Base-by-base conservation (phyloP, 805 yeast species). In the Candida nemodendra region DNA sequence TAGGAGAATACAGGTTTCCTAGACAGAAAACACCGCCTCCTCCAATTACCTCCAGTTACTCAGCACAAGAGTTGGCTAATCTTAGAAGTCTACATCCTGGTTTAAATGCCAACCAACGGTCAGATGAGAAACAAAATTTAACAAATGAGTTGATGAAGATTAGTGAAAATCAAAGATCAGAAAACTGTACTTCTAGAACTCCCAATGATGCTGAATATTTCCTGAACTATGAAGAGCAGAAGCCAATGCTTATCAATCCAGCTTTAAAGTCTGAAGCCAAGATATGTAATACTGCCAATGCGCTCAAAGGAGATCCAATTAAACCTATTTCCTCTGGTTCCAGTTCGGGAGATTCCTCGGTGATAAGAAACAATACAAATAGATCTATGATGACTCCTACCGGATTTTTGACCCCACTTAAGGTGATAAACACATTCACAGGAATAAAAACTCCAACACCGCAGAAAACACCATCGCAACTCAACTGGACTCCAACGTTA, bases 1-100 rank as follows among this genome's bases (percentile, higher is more conserved):
- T 78, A 4, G 66, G 60, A n/a, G 57, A 69, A 3, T 80, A 76
- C 58, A 79, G 73, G 54, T 80, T 80, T 48, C 86, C 85, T 1
- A 42, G 47, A 11, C 65, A 71, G 4, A 61, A 68, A 5, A 27
- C 34, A 1, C 68, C 73, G 12, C 47, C 53, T 9, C 44, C 61
- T 4, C 56, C 64, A 0, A 43, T 37, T 7, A 42, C 42, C 36
- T 45, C 45, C 29, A 54, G 47, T 24, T 72, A 60, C 42, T 66
- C 74, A 2, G 76, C 62, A 4, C 71, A 66, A 45, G 72, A 70
- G 43, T 50, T 72, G 31, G 71, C 67, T 48, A 34, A 41, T 37
- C 38, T 60, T 40, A 50, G 53, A 34, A 44, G 38, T 16, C 29
- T 41, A 23, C 49, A 51, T 22, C 15, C 32, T 13, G 34, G 34